These are phyloP conservation scores for Trichoderma simmonsii DNA, from an alignment of 2,329 filamentous ascomycete genomes.

Conservation along the genomic window DNA sequence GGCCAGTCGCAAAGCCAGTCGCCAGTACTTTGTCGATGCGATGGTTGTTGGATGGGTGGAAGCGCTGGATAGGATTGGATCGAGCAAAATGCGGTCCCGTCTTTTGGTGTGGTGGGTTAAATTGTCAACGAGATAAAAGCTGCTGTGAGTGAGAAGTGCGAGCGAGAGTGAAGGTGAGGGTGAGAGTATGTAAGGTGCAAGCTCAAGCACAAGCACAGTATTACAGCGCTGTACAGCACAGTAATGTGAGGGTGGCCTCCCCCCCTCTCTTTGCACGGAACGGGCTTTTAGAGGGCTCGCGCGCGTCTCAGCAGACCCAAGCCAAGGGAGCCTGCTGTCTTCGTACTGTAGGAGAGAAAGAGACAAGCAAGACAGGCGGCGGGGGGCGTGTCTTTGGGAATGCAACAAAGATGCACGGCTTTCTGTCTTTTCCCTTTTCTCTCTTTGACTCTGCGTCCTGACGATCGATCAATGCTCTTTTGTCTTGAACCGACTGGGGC, in stretches of 20 bases:
- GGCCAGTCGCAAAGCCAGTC: neutral
- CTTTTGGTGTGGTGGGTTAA: neutral
- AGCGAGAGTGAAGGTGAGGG: too few species aligned
- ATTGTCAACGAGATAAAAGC: neutral
- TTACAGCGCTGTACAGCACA: neutral
- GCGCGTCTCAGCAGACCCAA: neutral
- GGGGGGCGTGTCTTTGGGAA: slow-evolving; percentile 9
- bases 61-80: neutral
- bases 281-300: neutral
- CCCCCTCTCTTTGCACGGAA: neutral
- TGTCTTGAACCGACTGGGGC: slow-evolving; percentile 2
- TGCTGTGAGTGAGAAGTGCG: neutral
- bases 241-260: neutral
- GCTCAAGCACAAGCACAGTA: too few species aligned
- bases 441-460: neutral
- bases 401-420: slow-evolving; percentile 5
- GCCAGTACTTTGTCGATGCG: neutral
- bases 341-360: neutral
- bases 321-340: neutral
- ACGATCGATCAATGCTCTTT: slow-evolving; percentile 9
- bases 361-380: neutral
- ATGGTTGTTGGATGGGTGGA: neutral
- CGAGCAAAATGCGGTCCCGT: neutral
- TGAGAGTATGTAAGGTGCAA: too few species aligned
- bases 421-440: neutral